These are phyloP conservation scores for Glycyrrhiza uralensis DNA, from an alignment of 306 rosid genomes.

Conservation along the genomic window DNA sequence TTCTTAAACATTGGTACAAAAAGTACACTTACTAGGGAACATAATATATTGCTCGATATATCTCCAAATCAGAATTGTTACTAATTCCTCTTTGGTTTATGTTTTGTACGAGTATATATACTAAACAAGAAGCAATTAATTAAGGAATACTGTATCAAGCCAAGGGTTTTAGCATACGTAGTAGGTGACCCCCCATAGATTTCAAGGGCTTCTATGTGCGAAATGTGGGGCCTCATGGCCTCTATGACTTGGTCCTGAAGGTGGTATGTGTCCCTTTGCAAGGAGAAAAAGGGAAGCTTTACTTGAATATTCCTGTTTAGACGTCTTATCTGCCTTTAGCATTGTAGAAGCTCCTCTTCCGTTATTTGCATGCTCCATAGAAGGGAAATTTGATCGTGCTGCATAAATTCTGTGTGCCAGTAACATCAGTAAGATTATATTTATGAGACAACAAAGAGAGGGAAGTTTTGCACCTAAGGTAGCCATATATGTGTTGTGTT, in stretches of 20 bases:
- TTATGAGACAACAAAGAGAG: background rate
- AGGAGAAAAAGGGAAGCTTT: background rate
- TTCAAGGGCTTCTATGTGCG: slow-evolving; percentile 14
- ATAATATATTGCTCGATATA: background rate
- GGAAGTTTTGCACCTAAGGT: background rate
- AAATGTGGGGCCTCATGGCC: slow-evolving; percentile 11
- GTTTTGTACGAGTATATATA: background rate
- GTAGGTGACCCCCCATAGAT: background rate
- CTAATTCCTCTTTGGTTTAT: background rate
- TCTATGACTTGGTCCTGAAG: slow-evolving; percentile 43
- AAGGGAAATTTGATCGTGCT: background rate
- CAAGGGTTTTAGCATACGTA: background rate
- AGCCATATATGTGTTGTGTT: slow-evolving; percentile 10
- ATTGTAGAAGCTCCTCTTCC: background rate
- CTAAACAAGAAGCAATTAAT: background rate
- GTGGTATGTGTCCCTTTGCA: slow-evolving; percentile 18
- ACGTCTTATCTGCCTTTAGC: background rate
- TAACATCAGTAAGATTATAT: background rate
- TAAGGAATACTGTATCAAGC: background rate
- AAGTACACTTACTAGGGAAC: background rate
- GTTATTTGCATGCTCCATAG: background rate
- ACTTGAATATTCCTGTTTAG: background rate
- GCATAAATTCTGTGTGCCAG: background rate
- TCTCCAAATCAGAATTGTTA: background rate
- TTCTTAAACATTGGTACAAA: background rate